These are phyloP conservation scores for Chrysoporthe deuterocubensis DNA, from an alignment of 2,329 filamentous ascomycete species.

Conservation along the genomic window DNA sequence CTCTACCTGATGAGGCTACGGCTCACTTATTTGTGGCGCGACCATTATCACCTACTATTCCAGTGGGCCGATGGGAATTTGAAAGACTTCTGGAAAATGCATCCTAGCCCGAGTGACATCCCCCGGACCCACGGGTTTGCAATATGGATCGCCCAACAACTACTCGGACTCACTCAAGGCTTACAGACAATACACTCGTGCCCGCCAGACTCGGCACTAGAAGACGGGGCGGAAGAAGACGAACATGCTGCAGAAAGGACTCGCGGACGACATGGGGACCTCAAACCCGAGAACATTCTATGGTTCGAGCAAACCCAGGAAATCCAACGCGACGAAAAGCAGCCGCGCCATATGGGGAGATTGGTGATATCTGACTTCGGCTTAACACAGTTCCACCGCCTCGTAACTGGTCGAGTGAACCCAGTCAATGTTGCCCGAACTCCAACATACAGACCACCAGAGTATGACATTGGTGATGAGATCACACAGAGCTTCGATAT, in stretches of 20 bases:
- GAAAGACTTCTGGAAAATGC: slow-evolving; percentile 1
- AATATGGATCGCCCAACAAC: background rate
- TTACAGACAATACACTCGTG: slow-evolving; percentile 16
- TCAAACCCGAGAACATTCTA: slow-evolving; percentile 28
- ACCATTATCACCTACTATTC: slow-evolving; percentile 15
- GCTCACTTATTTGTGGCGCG: slow-evolving; percentile 7
- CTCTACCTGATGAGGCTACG: slow-evolving; percentile 16
- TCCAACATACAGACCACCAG: slow-evolving; percentile 16
- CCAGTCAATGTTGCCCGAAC: slow-evolving; percentile 1
- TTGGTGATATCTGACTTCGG: slow-evolving; percentile 29
- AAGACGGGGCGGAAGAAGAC: background rate
- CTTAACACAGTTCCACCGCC: slow-evolving; percentile 21
- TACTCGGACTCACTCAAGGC: slow-evolving; percentile 6
- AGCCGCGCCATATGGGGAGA: background rate
- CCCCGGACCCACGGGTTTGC: background rate
- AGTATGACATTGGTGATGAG: slow-evolving; percentile 6
- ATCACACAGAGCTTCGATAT: slow-evolving; percentile 22
- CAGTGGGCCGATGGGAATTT: slow-evolving; percentile 21
- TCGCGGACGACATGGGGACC: slow-evolving; percentile 24
- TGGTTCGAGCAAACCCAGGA: slow-evolving; percentile 17
- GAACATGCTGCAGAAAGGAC: background rate
- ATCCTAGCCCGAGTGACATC: background rate
- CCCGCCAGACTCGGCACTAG: slow-evolving; percentile 1
- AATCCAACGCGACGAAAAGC: background rate
- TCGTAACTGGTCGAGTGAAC: slow-evolving; percentile 8